phyloP scores from a whole-genome alignment of 2,329 filamentous ascomycete species.

The Colletotrichum filicis region DNA sequence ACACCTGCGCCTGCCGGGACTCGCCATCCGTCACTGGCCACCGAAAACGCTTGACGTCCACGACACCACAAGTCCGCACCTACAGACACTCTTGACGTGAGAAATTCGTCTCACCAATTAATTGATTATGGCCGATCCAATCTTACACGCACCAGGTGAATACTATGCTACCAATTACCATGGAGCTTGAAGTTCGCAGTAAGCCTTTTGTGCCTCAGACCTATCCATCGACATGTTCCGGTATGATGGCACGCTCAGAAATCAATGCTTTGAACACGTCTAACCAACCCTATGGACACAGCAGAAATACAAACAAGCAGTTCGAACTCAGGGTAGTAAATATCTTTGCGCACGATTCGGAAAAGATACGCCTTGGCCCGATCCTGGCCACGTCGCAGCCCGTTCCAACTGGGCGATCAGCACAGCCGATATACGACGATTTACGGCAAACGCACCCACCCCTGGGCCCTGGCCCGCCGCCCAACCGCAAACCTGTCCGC shows the following conservation, averaged over 20 bases:
- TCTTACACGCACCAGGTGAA: neutral
- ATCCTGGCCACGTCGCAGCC: constrained; percentile 13
- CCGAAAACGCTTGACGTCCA: neutral
- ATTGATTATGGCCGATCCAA: neutral
- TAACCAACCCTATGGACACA: neutral
- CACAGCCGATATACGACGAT: constrained; percentile 23
- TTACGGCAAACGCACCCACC: constrained; percentile 8
- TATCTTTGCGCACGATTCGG: neutral
- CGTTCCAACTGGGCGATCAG: constrained; percentile 22
- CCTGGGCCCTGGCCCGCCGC: neutral
- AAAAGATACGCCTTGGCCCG: neutral
- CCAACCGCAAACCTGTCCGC: neutral
- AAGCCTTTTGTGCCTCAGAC: neutral
- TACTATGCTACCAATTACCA: too few species aligned
- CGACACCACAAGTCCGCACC: too few species aligned
- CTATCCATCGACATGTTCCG: too few species aligned
- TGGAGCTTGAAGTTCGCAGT: neutral
- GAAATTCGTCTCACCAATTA: neutral
- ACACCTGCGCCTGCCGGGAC: neutral
- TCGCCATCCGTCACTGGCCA: constrained; percentile 7
- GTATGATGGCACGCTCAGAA: neutral
- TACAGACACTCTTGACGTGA: too few species aligned
- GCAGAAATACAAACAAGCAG: neutral
- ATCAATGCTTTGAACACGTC: neutral
- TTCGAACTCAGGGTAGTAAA: neutral